A percentile compares a stretch with the other conserved stretches of the same genome.
Conservation (phyloP, 2,329 filamentous ascomycete species). For the Calonectria henricotiae region DNA sequence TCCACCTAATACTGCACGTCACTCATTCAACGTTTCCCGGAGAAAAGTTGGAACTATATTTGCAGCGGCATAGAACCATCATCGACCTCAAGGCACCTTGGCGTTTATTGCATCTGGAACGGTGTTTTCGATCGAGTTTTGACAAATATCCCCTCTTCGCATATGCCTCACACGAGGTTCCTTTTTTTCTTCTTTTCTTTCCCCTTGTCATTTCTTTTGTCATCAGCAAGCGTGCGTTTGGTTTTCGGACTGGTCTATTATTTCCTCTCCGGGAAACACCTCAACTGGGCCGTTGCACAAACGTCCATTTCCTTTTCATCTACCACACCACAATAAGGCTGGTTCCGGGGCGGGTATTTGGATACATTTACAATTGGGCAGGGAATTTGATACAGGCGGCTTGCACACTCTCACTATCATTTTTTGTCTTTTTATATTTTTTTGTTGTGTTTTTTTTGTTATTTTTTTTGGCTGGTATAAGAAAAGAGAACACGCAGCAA, state of each 20-base stretch:
- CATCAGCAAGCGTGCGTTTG: constrained; percentile 65
- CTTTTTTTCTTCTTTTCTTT: constrained; percentile 46
- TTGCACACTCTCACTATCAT: constrained; percentile 57
- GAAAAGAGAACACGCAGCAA: constrained; percentile 77
- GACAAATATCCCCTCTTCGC: constrained; percentile 60
- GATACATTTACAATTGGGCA: constrained; percentile 71
- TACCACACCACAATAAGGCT: constrained; percentile 69
- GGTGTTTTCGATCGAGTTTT: constrained; percentile 59
- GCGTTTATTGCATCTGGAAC: constrained; percentile 64
- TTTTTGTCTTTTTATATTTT: constrained; percentile 51
- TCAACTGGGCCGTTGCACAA: constrained; percentile 55
- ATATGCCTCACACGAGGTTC: constrained; percentile 42
- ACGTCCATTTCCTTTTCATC: constrained; percentile 59
- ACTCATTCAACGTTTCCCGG: constrained; percentile 55
- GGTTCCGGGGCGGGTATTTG: constrained; percentile 69
- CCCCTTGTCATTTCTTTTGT: constrained; percentile 54
- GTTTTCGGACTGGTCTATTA: constrained; percentile 55
- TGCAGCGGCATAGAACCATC: constrained; percentile 60
- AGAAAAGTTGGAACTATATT: constrained; percentile 56
- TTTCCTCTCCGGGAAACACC: constrained; percentile 61
- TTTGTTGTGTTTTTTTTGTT: constrained; percentile 51
- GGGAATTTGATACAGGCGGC: constrained; percentile 65
- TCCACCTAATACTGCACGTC: constrained; percentile 61
- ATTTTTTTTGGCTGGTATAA: constrained; percentile 57
- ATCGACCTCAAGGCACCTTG: constrained; percentile 58